Evolutionary conservation across 176 grass and related monocot genomes (phyloP).

Genomic region (Musa troglodytarum): DNA sequence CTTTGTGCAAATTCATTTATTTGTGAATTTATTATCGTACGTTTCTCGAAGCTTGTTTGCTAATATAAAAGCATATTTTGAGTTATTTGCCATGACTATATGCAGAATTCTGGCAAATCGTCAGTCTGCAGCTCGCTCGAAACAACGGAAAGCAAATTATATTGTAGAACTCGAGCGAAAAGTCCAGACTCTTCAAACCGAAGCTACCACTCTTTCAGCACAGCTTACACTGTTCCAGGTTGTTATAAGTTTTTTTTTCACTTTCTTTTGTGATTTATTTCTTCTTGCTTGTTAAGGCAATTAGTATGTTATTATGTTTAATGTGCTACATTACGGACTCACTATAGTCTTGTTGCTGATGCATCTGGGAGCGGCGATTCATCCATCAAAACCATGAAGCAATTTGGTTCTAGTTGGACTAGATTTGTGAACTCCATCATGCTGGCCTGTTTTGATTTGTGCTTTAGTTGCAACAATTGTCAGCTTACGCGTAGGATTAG

Average conservation of each 20-base stretch:
- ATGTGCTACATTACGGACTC: background rate
- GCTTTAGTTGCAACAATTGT: background rate
- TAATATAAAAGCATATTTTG: background rate
- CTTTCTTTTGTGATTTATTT: background rate
- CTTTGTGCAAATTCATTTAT: background rate
- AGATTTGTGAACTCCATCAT: background rate
- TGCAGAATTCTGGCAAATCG: conserved; percentile 94
- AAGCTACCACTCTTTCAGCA: conserved; percentile 93
- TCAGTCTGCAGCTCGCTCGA: conserved; percentile 88
- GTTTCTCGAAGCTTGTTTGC: background rate
- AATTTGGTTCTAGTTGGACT: background rate
- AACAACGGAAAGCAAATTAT: conserved; percentile 92
- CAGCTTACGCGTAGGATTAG: background rate
- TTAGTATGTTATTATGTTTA: background rate
- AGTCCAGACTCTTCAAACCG: conserved; percentile 95
- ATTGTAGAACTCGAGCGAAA: conserved; percentile 90
- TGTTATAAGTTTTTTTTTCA: background rate
- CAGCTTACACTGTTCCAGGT: conserved; percentile 96
- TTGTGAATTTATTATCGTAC: background rate
- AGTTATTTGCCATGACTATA: conserved; percentile 5
- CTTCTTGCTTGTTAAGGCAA: background rate
- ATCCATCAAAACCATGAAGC: background rate
- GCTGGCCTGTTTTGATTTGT: background rate
- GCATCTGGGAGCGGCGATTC: background rate
- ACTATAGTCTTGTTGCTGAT: background rate